Base-by-base conservation (phyloP, 768 basidiomycete species). In the Xerocomellus dryophilus region DNA sequence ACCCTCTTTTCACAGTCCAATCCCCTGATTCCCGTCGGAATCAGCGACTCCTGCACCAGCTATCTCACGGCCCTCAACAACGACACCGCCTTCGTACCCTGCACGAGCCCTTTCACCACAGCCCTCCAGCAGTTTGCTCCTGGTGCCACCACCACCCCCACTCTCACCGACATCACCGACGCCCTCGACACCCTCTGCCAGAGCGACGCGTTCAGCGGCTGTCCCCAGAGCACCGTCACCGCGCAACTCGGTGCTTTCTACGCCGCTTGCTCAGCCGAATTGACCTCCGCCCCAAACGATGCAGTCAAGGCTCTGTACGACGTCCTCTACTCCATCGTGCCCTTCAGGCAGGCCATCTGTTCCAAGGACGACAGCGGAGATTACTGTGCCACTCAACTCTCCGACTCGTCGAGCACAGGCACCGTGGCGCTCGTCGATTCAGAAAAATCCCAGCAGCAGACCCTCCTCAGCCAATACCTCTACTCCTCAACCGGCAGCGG, bases 251-350 rank as follows among this genome's bases (percentile, higher is more conserved):
- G 81, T 48, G 53, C 74, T 8, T 97, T 98, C 74, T 85, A 85
- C 69, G 63, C 79, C 9, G 77, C 80, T 11, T 99, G 96, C 78
- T 53, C 74, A 1, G 53, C 65, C 18, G 96, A 98, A 74, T 74
- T 99, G 61, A 82, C 81, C 4, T 72, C 78, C 10, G 64, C 51
- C 44, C 65, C 73, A 43, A 80, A 79, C 58, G 1, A 42, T 1
- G 67, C 76, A 23, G 88, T 97, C 43, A 67, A 82, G 67, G 61
- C 71, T 25, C 71, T 81, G 2, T 99, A 98, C 73, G 95, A 98
- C 66, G 74, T 83, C 29, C 73, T 98, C 27, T 99, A 92, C 74
- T 59, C 78, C 54, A 58, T 95, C 42, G 57, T 66, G 11, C 93
- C 94, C 8, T 67, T 96, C 66, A 74, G 73, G 56, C 60, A 67